Conservation (phyloP, 345 rosid genomes). For the Eucalyptus guilfoylei region DNA sequence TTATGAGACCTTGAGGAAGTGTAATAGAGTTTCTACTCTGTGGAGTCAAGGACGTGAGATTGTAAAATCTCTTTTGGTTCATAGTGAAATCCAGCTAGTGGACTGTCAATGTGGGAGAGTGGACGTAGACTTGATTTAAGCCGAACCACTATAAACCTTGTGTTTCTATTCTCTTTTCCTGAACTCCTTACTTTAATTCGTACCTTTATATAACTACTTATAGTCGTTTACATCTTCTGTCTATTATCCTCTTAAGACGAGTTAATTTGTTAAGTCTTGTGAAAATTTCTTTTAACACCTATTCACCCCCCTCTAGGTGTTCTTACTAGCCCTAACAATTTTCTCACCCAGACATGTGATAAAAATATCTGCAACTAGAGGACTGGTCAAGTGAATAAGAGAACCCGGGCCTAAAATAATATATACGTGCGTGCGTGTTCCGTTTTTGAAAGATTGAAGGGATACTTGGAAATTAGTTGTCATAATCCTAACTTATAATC, state of each 20-base stretch:
- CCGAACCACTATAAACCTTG: no score
- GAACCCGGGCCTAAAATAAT: not conserved
- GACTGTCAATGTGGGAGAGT: accelerated
- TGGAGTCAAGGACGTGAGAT: accelerated
- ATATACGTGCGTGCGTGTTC: not conserved
- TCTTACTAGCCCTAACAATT: not conserved
- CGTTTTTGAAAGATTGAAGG: not conserved
- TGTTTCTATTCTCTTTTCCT: no score
- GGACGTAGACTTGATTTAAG: accelerated
- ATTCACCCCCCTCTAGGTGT: accelerated
- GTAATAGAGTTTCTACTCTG: no score
- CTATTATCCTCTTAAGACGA: no score
- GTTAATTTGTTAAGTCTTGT: no score
- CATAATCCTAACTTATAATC: not conserved
- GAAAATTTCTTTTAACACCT: no score
- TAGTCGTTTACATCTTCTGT: no score
- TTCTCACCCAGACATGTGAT: not conserved
- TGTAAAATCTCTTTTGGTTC: no score
- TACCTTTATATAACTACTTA: accelerated
- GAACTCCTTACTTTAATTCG: no score
- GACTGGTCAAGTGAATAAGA: not conserved
- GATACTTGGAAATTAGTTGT: not conserved
- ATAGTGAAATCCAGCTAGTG: accelerated
- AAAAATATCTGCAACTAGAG: not conserved
- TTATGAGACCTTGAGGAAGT: no score